Percentiles rank a stretch among this genome's conserved stretches.
These are phyloP conservation scores for Leccinum uliginosum DNA, from an alignment of 768 basidiomycete species.

Conservation along the genomic window DNA sequence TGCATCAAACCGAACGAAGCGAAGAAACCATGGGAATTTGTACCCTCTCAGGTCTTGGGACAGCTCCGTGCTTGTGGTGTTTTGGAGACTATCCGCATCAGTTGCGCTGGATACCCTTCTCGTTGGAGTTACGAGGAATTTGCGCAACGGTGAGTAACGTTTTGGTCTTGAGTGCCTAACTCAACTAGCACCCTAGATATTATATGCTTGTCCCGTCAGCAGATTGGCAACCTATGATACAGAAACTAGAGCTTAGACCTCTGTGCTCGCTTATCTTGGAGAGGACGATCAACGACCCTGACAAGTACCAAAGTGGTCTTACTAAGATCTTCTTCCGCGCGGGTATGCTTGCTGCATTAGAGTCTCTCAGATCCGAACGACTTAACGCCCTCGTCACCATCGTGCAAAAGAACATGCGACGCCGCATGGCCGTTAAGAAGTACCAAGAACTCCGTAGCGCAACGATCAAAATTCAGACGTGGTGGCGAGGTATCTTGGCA, in stretches of 20 bases:
- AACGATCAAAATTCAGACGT: conserved; percentile 85
- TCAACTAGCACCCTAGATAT: conserved; percentile 54
- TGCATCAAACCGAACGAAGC: conserved; percentile 99
- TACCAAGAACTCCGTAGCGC: conserved; percentile 68
- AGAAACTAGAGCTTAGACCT: conserved; percentile 69
- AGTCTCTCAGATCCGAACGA: conserved; percentile 82
- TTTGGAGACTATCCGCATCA: conserved; percentile 96
- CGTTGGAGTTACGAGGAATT: conserved; percentile 99
- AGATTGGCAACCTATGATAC: conserved; percentile 84
- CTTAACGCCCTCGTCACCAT: conserved; percentile 90
- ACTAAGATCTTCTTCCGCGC: conserved; percentile 99
- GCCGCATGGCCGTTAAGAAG: conserved; percentile 76
- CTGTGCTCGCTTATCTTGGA: conserved; percentile 84
- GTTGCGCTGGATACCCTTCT: conserved; percentile 97
- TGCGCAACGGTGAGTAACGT: conserved; percentile 75
- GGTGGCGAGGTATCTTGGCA: conserved; percentile 90
- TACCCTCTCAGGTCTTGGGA: conserved; percentile 90
- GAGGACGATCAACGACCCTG: conserved; percentile 83
- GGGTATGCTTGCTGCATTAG: conserved; percentile 95
- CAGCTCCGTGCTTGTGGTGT: conserved; percentile 98
- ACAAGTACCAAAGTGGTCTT: conserved; percentile 95
- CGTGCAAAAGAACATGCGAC: conserved; percentile 95
- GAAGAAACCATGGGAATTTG: conserved; percentile 96
- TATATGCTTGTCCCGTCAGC: conserved; percentile 92
- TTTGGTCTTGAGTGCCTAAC: conserved; percentile 8